phyloP scores from a whole-genome alignment of 305 asterid species.

The Monarda citriodora region DNA sequence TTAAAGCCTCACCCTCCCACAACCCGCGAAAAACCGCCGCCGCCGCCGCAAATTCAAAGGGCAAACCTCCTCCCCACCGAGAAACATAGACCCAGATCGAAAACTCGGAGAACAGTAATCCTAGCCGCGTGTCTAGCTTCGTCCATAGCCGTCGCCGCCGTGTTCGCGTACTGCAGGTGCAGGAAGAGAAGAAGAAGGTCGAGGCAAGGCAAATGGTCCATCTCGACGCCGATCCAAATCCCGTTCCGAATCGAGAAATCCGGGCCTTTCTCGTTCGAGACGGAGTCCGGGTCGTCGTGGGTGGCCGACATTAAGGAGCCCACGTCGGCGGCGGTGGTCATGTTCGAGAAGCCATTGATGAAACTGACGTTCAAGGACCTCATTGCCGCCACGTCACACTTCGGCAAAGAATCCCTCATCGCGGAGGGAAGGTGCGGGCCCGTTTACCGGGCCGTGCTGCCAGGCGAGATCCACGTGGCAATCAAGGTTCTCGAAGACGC shows the following conservation, averaged over 20 bases:
- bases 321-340: constrained; percentile 79
- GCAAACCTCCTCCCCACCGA: constrained; percentile 13
- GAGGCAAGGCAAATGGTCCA: constrained; percentile 71
- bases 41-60: constrained; percentile 20
- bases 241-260: constrained; percentile 74
- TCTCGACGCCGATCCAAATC: constrained; percentile 72
- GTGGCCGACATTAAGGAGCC: constrained; percentile 90
- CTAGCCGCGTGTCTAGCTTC: constrained; percentile 31
- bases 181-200: constrained; percentile 56
- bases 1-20: constrained; percentile 12
- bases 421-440: constrained; percentile 93
- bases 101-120: constrained; percentile 25
- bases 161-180: constrained; percentile 32
- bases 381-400: constrained; percentile 85
- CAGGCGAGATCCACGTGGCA: constrained; percentile 95
- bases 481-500: constrained; percentile 84
- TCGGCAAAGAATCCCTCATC: constrained; percentile 89
- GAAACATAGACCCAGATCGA: constrained; percentile 28
- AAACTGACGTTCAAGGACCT: constrained; percentile 92
- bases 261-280: constrained; percentile 92
- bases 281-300: constrained; percentile 97
- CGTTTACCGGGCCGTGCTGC: constrained; percentile 87
- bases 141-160: constrained; percentile 26
- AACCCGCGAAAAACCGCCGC: constrained; percentile 32
- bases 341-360: constrained; percentile 98